Conservation (phyloP, 2,329 filamentous ascomycete species). For the Phialemoniopsis sp. region DNA sequence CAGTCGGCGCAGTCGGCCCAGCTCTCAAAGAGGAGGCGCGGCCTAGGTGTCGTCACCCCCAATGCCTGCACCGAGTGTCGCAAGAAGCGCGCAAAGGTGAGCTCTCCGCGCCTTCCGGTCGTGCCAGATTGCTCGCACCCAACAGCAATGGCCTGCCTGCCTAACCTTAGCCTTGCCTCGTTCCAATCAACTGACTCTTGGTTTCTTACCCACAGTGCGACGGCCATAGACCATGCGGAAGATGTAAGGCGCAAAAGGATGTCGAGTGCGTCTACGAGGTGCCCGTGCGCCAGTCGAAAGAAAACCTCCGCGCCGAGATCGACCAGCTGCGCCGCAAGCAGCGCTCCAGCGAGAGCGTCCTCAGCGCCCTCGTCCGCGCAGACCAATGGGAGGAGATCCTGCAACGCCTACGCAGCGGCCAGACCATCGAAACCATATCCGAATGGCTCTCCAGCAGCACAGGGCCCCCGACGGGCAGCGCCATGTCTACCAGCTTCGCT, state of each 20-base stretch:
- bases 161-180: constrained; percentile 1
- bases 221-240: constrained; percentile 49
- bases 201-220: constrained; percentile 44
- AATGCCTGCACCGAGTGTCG: constrained; percentile 60
- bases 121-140: too few relatives aligned
- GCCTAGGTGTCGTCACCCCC: constrained; percentile 52
- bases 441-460: constrained; percentile 44
- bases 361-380: constrained; percentile 47
- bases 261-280: constrained; percentile 58
- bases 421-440: constrained; percentile 50
- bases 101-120: too few relatives aligned
- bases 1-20: constrained; percentile 14
- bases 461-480: constrained; percentile 22
- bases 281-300: constrained; percentile 60
- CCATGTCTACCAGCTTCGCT: constrained; percentile 21
- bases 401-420: constrained; percentile 46
- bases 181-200: background rate
- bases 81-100: constrained; percentile 58
- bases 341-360: constrained; percentile 49
- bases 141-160: background rate
- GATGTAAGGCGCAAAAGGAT: constrained; percentile 51
- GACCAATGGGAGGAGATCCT: constrained; percentile 52
- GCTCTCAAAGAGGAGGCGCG: constrained; percentile 46
- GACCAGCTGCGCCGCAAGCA: constrained; percentile 51
- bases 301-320: constrained; percentile 55